Evolutionary conservation across 768 basidiomycete genomes (phyloP), one percentile per base, ranked within the genome.

Genomic region (Gymnopilus dilepis): DNA sequence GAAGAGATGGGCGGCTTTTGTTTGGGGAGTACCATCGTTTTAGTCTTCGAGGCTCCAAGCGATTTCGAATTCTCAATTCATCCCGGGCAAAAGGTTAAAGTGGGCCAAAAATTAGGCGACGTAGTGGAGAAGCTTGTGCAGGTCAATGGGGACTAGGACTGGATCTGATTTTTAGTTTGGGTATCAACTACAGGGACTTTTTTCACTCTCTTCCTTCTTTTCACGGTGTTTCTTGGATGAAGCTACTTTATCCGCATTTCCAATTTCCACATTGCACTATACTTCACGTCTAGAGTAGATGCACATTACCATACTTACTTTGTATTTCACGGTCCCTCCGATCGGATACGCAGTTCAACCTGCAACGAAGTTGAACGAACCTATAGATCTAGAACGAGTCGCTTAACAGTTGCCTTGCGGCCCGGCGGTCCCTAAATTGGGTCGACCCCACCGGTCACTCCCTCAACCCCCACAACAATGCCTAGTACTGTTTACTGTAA

Each of bases 1-100:
- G 92, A 97, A 73, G 96, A 99, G 78, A 94, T 98, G 92, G 97
- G 97, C 31, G 97, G 96, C 1, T 99, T 99, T 78, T 91, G 89
- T 69, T 80, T 99, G 3, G 96, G 96, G 4, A 94, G 92, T 75
- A 99, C 97, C 5, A 93, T 99, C 69, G 97, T 99, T 19, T 82
- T 99, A 48, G 94, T 99, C 1, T 97, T 98, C 69, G 97, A 99
- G 77, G 97, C 96, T 0, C 97, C 97, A 0, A 77, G 81, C 56
- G 77, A 86, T 34, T 99, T 96, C 71, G 84, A 86, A 73, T 97
- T 97, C 69, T 73, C 78, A 0, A 84, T 95, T 15, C 78, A 86
- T 63, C 83, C 88, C 2, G 94, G 95, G 2, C 84, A 95, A 74
- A 92, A 90, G 74, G 87, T 99, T 62, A 87, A 88, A 73, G 94